Conservation (phyloP, 768 basidiomycete genomes). For the Trametopsis cervina region DNA sequence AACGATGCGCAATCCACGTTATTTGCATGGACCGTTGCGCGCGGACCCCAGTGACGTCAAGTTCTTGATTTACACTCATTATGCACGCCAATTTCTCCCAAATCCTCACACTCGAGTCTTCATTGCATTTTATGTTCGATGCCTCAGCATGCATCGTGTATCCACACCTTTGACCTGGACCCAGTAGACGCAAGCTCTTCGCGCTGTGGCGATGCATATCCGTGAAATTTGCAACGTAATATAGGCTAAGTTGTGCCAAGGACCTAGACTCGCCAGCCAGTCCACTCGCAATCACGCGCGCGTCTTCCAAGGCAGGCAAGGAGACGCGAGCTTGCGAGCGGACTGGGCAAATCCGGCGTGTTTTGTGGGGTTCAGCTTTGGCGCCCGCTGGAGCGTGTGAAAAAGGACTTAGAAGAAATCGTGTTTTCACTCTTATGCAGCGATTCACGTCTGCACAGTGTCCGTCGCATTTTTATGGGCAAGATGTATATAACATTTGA, state of each 20-base stretch:
- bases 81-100: too few relatives aligned
- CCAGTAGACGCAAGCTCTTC: too few relatives aligned
- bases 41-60: too few relatives aligned
- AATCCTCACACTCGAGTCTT: not conserved
- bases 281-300: conserved; percentile 2
- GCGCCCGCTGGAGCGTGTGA: not conserved
- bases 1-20: not conserved
- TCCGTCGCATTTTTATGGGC: not conserved
- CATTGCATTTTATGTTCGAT: not conserved
- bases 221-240: too few relatives aligned
- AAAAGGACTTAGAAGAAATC: conserved; percentile 2
- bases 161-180: too few relatives aligned
- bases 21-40: not conserved
- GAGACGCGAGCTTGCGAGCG: conserved; percentile 5
- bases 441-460: not conserved
- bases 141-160: too few relatives aligned
- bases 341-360: conserved; percentile 3
- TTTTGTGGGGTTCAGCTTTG: not conserved
- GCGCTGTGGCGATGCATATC: too few relatives aligned
- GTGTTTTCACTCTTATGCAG: not conserved
- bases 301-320: conserved; percentile 2
- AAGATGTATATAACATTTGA: not conserved
- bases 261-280: conserved; percentile 6
- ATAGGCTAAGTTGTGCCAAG: too few relatives aligned
- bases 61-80: too few relatives aligned